Evolutionary conservation across 2,329 filamentous ascomycete species (phyloP).

Genomic region (Cladosporium sphaerospermum): DNA sequence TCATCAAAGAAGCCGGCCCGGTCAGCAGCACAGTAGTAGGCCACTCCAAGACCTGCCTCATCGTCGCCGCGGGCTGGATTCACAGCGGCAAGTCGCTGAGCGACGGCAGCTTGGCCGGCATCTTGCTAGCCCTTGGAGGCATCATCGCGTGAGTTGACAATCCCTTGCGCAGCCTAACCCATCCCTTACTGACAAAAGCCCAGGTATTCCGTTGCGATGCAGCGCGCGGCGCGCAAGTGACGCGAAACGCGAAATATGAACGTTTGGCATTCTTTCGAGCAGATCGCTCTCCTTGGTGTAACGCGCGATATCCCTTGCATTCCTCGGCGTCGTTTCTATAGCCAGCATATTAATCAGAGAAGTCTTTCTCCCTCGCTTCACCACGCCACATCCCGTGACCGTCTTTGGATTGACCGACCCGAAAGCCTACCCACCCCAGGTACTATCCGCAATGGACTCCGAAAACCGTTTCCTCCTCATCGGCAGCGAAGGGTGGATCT

Average conservation of each 20-base stretch:
- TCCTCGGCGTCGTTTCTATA: no score
- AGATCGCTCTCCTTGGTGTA: no score
- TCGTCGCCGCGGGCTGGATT: constrained; percentile 29
- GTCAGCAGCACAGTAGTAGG: constrained; percentile 31
- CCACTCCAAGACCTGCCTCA: constrained; percentile 30
- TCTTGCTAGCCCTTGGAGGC: constrained; percentile 27
- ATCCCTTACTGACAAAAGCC: not conserved
- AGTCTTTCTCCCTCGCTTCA: no score
- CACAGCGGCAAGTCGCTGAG: constrained; percentile 20
- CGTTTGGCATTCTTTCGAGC: no score
- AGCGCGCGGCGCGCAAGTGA: constrained; percentile 6
- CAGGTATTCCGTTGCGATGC: constrained; percentile 12
- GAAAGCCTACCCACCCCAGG: no score
- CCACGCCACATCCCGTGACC: no score
- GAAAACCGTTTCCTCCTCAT: constrained; percentile 52
- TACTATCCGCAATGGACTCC: not conserved
- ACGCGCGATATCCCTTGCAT: no score
- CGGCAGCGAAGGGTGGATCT: constrained; percentile 59
- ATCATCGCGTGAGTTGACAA: constrained; percentile 25
- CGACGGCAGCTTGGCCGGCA: constrained; percentile 26
- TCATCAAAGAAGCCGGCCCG: constrained; percentile 29
- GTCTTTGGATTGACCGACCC: no score
- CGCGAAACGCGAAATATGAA: not conserved
- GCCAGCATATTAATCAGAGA: no score
- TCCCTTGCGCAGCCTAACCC: not conserved